Evolutionary conservation across 2,329 filamentous ascomycete species (phyloP).

Genomic region (Cryphonectria parasitica): DNA sequence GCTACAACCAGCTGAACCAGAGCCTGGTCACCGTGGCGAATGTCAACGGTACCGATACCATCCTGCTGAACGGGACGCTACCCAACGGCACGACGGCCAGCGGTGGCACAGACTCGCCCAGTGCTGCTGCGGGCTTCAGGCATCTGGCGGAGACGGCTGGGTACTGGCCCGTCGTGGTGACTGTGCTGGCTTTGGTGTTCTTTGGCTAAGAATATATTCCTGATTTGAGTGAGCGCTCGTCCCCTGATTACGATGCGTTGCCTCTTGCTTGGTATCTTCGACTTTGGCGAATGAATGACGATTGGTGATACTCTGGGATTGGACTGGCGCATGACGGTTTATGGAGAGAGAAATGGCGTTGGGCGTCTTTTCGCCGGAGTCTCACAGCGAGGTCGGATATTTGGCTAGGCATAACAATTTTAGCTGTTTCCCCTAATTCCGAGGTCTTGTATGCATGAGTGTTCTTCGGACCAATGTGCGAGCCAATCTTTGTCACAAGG

Average conservation of each 20-base stretch:
- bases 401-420: neutral
- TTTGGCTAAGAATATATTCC: slow-evolving; percentile 38
- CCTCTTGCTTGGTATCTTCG: neutral
- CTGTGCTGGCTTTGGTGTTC: slow-evolving; percentile 50
- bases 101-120: slow-evolving; percentile 48
- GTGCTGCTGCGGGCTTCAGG: slow-evolving; percentile 40
- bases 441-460: neutral
- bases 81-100: slow-evolving; percentile 66
- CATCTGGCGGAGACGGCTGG: slow-evolving; percentile 46
- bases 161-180: slow-evolving; percentile 54
- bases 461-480: neutral
- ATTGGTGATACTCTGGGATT: neutral
- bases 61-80: slow-evolving; percentile 77
- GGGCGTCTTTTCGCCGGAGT: neutral
- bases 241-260: neutral
- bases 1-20: slow-evolving; percentile 62
- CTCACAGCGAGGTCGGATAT: neutral
- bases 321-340: neutral
- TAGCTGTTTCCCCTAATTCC: neutral
- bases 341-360: neutral
- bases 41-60: slow-evolving; percentile 65
- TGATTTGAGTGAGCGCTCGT: neutral
- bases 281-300: neutral
- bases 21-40: slow-evolving; percentile 63
- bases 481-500: neutral